Conservation (phyloP, 495 filamentous ascomycete genomes). For the Sporormia fimetaria region DNA sequence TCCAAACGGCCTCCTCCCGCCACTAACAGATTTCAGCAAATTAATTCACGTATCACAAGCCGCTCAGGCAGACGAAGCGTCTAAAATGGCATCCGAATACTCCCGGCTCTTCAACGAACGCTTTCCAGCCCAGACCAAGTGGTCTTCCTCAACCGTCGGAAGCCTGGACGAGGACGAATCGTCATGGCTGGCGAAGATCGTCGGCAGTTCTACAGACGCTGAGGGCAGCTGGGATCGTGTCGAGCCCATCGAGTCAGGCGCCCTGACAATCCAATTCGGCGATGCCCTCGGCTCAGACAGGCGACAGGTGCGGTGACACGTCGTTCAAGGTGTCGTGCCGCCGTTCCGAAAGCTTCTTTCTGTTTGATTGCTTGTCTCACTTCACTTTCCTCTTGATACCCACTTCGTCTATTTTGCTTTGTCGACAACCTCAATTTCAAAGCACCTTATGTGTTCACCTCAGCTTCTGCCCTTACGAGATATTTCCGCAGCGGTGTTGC, state of each 20-base stretch:
- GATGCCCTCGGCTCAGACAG: slow-evolving; percentile 9
- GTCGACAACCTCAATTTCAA: no score
- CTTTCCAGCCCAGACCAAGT: slow-evolving; percentile 17
- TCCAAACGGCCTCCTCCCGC: slow-evolving; percentile 3
- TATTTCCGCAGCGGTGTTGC: no score
- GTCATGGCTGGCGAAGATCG: slow-evolving; percentile 17
- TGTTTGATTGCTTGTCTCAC: slow-evolving; percentile 5
- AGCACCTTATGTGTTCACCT: no score
- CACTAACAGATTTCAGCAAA: slow-evolving; percentile 26
- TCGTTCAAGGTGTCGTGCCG: background rate
- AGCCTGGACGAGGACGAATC: slow-evolving; percentile 19
- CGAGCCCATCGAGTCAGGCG: slow-evolving; percentile 15
- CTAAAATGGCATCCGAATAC: slow-evolving; percentile 24
- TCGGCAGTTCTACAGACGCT: slow-evolving; percentile 11
- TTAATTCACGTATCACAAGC: slow-evolving; percentile 27
- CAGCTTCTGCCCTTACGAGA: no score
- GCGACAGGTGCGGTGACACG: slow-evolving; percentile 6
- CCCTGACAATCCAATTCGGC: slow-evolving; percentile 24
- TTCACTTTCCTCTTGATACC: no score
- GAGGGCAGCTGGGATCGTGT: slow-evolving; percentile 23
- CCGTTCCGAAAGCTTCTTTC: background rate
- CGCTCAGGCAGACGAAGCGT: slow-evolving; percentile 15
- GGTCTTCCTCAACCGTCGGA: slow-evolving; percentile 10
- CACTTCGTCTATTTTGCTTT: no score
- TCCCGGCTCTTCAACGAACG: slow-evolving; percentile 25